Base-by-base conservation (phyloP, 495 filamentous ascomycete species). In the Penicillium egyptiacum region DNA sequence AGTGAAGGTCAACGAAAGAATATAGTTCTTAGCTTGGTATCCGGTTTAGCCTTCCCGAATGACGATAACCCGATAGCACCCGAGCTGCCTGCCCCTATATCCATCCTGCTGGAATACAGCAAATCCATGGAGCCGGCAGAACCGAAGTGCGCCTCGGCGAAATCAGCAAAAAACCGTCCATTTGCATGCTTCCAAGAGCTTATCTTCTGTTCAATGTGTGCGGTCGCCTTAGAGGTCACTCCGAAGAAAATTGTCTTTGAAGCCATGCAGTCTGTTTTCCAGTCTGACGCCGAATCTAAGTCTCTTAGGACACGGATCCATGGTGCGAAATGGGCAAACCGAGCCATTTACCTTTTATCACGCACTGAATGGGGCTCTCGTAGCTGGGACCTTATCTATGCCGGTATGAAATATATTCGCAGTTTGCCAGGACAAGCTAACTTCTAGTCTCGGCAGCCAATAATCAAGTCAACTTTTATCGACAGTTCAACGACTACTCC, bases 311-410 rank as follows among this genome's bases (percentile, higher is more conserved):
- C 4, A 43, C 50, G 39, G 23, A 53, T 53, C 31, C 50, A 37
- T 40, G 50, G 50, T 53, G 50, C 50, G 1, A 53, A 53, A 53
- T 53, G 50, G 50, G 37, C 50, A 43, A 53, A 53, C 20, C 19
- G 40, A n/a, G 35, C 20, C 23, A 53, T 53, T 28, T 26, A 43
- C 25, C 35, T 41, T 41, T 23, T 53, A 42, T 43, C 50, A 6
- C 50, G 23, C 33, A 53, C 50, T 43, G 43, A 43, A 23, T 43
- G 50, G 16, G 50, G 37, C 16, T 26, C n/a, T 16, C n/a, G 11
- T 41, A 53, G 50, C 50, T 53, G 50, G 37, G 50, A 53, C 35
- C 17, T 53, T 1, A 40, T 53, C 35, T 53, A 53, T 25, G 19
- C 19, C 30, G 20, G 50, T 43, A 53, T 42, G 50, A 14, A 28